Evolutionary conservation across 2,329 filamentous ascomycete species (phyloP).

Genomic region (Curvularia hawaiiensis): DNA sequence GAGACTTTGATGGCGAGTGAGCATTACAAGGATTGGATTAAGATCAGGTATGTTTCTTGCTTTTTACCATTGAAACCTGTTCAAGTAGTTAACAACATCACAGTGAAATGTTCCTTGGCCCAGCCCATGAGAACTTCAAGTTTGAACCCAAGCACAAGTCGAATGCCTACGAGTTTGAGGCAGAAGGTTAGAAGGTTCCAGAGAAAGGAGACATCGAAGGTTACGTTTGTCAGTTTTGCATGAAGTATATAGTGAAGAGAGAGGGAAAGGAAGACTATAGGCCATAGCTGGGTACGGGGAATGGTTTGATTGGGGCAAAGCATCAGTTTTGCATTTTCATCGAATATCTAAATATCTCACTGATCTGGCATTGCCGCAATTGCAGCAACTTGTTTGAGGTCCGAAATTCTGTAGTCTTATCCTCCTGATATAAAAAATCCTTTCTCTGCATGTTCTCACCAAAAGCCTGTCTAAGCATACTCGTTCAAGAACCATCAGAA

Average conservation of each 20-base stretch:
- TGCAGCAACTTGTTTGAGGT: background rate
- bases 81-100: constrained; percentile 17
- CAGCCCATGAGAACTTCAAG: constrained; percentile 85
- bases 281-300: background rate
- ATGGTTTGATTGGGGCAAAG: background rate
- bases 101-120: constrained; percentile 97
- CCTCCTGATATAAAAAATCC: background rate
- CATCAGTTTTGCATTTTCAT: background rate
- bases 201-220: background rate
- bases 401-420: background rate
- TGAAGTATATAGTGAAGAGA: background rate
- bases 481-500: background rate
- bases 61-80: background rate
- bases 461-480: background rate
- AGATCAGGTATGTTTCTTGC: constrained; percentile 75
- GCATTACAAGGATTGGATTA: constrained; percentile 98
- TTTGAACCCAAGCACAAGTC: constrained; percentile 99
- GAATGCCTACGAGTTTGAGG: constrained; percentile 82
- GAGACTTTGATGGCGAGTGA: constrained; percentile 91
- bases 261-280: background rate
- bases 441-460: background rate
- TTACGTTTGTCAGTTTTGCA: background rate
- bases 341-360: background rate
- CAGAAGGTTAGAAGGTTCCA: constrained; percentile 35
- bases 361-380: background rate